Percentiles rank a stretch among this genome's conserved stretches.
phyloP scores from a whole-genome alignment of 192 early-diverging fungal genomes.

The Haplosporangium gracile region DNA sequence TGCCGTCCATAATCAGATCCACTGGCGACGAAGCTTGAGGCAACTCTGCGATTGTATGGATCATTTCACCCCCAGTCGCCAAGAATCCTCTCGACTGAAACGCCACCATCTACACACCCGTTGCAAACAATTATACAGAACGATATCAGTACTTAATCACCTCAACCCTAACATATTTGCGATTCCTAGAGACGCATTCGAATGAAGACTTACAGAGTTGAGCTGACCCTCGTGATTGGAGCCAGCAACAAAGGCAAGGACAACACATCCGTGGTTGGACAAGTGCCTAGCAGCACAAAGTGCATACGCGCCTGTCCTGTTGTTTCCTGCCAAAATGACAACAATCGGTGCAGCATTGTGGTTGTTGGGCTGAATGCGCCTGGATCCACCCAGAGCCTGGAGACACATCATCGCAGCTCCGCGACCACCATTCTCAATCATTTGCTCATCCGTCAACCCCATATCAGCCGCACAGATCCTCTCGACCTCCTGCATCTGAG shows the following conservation, averaged over 20 bases:
- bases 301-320: slow-evolving; percentile 78
- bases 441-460: slow-evolving; percentile 77
- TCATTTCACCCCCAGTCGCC: slow-evolving; percentile 64
- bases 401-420: slow-evolving; percentile 79
- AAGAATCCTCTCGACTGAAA: slow-evolving; percentile 49
- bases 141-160: background rate
- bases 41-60: slow-evolving; percentile 62
- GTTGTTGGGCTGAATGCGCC: slow-evolving; percentile 82
- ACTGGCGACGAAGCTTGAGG: slow-evolving; percentile 68
- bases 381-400: slow-evolving; percentile 78
- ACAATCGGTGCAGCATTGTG: slow-evolving; percentile 81
- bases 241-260: slow-evolving; percentile 65
- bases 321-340: slow-evolving; percentile 82
- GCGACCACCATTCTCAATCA: slow-evolving; percentile 86
- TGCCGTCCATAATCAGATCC: slow-evolving; percentile 81
- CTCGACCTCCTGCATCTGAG: slow-evolving; percentile 80
- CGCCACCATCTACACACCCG: slow-evolving; percentile 21
- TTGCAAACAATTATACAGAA: background rate
- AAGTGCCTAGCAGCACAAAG: slow-evolving; percentile 81
- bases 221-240: slow-evolving; percentile 60
- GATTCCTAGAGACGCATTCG: too few species aligned
- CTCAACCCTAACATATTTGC: background rate
- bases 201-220: slow-evolving; percentile 51
- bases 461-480: slow-evolving; percentile 63
- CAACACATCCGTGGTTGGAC: slow-evolving; percentile 82